Evolutionary conservation across 2,329 filamentous ascomycete species (phyloP), one percentile per base, ranked within the genome.

Genomic region (Colletotrichum phormii): DNA sequence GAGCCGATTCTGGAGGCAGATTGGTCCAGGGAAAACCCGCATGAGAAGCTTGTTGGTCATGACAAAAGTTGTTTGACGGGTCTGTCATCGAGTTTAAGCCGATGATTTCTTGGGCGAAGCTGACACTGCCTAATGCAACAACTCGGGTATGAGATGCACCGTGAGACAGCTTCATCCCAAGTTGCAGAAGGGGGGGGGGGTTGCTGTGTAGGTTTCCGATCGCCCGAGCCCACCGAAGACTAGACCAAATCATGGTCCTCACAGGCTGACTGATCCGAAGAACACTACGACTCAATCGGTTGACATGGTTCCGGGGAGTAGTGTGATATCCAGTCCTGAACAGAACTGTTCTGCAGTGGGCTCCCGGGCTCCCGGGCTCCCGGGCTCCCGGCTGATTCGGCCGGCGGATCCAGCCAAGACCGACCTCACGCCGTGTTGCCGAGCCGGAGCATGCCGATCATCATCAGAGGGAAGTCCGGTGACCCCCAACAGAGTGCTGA

Each of bases 161-260:
- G 70, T 72, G 70, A 72, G 70, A 72, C 70, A 72, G 66, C 70
- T 70, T 72, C 70, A 70, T 72, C 70, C 60, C 60, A 72, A 64
- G 59, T 72, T 46, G 60, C 26, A 55, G 69, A 59, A 72, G 65
- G 69, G 69, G 37, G 37, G 8, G 49, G 37, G 37, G 8, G 49
- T 49, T 59, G 26, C 69, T 69, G 42, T 42, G 26, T 72, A 59
- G 46, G 70, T 72, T 72, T 72, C 70, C 70, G 70, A 64, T 70
- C 70, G 58, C 66, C 66, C 70, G 70, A 72, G 57, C 46, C 59
- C 65, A 64, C 66, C 70, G 70, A 72, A 72, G 59, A 72, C 66
- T 57, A 49, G 70, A 72, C 70, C 70, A 70, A 69, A 53, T 31
- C 37, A 53, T 63, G 42, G 64, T 31, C 18, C 51, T 26, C n/a